These are phyloP conservation scores for Anaeramoeba flamelloides DNA, from an alignment of 78 protist genomes.

Conservation along the genomic window DNA sequence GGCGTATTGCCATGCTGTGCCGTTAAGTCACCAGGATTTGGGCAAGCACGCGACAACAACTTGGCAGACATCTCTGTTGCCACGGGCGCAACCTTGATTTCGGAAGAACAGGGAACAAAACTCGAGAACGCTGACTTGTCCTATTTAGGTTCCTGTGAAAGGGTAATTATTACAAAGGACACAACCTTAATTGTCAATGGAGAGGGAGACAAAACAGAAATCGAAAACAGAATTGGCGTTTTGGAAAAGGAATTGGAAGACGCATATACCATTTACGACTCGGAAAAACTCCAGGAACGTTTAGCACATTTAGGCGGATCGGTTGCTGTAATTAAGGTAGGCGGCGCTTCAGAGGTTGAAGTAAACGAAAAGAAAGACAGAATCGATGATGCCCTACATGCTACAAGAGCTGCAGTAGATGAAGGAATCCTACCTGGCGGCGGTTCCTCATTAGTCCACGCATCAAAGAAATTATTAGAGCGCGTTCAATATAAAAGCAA, in stretches of 20 bases:
- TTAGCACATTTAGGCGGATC: constrained; percentile 90
- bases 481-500: not conserved
- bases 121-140: constrained; percentile 17
- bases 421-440: constrained; percentile 18
- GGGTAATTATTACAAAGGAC: constrained; percentile 59
- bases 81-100: constrained; percentile 14
- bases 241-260: not conserved
- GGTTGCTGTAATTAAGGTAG: constrained; percentile 86
- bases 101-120: constrained; percentile 25
- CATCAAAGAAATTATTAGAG: no score
- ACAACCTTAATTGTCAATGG: constrained; percentile 84
- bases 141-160: constrained; percentile 64
- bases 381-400: constrained; percentile 14
- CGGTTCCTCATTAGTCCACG: constrained; percentile 5
- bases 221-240: constrained; percentile 63
- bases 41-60: constrained; percentile 78
- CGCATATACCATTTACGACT: constrained; percentile 6
- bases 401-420: not conserved
- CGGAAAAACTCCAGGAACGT: constrained; percentile 71
- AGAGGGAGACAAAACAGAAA: constrained; percentile 61
- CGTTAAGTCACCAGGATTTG: constrained; percentile 97
- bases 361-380: constrained; percentile 92
- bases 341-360: constrained; percentile 97
- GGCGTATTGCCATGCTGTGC: constrained; percentile 47
- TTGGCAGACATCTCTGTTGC: constrained; percentile 81